A percentile compares a stretch with the other conserved stretches of the same genome.
Evolutionary conservation across 257 asterid genomes (phyloP).

Genomic region (Henckelia pumila): DNA sequence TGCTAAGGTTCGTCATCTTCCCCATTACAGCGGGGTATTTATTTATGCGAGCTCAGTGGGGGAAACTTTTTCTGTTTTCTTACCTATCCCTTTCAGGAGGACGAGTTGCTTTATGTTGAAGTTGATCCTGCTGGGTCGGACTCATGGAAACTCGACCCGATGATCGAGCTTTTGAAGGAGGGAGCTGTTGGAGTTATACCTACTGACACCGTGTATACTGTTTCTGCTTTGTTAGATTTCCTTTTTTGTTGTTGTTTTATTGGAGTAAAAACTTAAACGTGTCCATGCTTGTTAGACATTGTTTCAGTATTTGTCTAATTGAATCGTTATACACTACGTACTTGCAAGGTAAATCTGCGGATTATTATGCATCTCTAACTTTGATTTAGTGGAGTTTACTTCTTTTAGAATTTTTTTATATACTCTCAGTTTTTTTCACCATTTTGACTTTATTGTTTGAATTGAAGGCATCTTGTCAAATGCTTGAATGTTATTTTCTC

Average conservation of each 20-base stretch:
- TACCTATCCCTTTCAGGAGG: constrained; percentile 41
- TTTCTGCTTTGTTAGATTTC: not conserved
- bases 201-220: constrained; percentile 79
- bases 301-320: no score
- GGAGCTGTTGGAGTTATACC: constrained; percentile 99
- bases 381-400: not conserved
- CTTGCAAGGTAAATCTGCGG: not conserved
- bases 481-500: not conserved
- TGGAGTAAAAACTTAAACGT: constrained; percentile 6
- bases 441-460: not conserved
- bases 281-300: no score
- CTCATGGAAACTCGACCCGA: constrained; percentile 85
- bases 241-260: not conserved
- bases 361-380: not conserved
- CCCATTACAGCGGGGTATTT: not conserved
- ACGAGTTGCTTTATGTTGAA: constrained; percentile 56
- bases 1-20: constrained; percentile 46
- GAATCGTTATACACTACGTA: no score
- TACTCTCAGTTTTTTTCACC: not conserved
- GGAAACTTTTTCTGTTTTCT: no score
- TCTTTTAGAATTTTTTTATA: constrained; percentile 2
- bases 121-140: constrained; percentile 81
- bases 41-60: not conserved
- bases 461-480: not conserved
- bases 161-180: constrained; percentile 66